phyloP scores from a whole-genome alignment of 83 land plant species.

The Thuja plicata region DNA sequence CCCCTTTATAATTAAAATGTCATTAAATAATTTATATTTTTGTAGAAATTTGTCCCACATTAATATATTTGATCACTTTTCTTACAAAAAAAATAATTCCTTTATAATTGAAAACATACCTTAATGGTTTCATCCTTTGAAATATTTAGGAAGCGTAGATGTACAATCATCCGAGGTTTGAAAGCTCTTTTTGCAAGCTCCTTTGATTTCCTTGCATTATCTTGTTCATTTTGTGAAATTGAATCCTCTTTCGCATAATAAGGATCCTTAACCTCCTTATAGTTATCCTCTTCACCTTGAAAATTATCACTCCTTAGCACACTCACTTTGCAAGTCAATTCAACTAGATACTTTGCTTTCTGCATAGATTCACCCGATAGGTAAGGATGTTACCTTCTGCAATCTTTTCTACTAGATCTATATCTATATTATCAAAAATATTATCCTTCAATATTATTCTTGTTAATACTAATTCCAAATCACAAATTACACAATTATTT shows the following conservation, averaged over 20 bases:
- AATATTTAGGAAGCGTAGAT: slow-evolving; percentile 87
- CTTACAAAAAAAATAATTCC: too few relatives aligned
- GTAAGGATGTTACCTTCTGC: slow-evolving; percentile 79
- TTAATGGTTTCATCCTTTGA: too few relatives aligned
- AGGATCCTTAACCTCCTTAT: slow-evolving; percentile 1
- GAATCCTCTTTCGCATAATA: too few relatives aligned
- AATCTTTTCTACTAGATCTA: slow-evolving; percentile 40
- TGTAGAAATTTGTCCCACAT: too few relatives aligned
- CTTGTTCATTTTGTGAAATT: slow-evolving; percentile 62
- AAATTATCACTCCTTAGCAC: slow-evolving; percentile 48
- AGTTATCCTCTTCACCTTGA: slow-evolving; percentile 32
- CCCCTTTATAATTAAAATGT: slow-evolving; percentile 25
- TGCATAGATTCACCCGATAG: slow-evolving; percentile 69
- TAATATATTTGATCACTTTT: too few relatives aligned
- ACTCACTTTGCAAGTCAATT: slow-evolving; percentile 64
- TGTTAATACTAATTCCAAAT: slow-evolving; percentile 79
- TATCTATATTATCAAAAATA: slow-evolving; percentile 65
- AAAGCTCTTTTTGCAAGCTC: slow-evolving; percentile 87
- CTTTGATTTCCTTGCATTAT: slow-evolving; percentile 68
- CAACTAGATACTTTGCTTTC: slow-evolving; percentile 59
- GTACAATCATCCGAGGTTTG: slow-evolving; percentile 96
- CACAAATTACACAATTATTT: slow-evolving; percentile 66
- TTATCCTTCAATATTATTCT: slow-evolving; percentile 71
- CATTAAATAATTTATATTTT: too few relatives aligned
- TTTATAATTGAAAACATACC: too few relatives aligned